Base-by-base conservation (phyloP, 2,329 filamentous ascomycete genomes). In the Nemania sp. region DNA sequence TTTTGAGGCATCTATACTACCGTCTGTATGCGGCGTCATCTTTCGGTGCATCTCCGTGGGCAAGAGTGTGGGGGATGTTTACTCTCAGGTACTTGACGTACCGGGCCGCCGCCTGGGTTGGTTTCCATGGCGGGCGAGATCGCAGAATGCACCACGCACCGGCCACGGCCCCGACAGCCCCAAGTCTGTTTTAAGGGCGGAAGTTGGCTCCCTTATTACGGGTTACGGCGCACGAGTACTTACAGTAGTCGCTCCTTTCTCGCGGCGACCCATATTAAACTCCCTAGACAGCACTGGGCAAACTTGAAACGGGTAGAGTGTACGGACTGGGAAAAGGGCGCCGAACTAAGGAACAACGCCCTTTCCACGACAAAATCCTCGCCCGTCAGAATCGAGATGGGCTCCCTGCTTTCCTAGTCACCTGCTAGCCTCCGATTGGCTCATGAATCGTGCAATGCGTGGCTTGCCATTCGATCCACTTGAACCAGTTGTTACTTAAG, bases 401-500 rank as follows among this genome's bases (percentile, higher is more conserved):
- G n/a, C n/a, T n/a, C n/a, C n/a, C n/a, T n/a, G n/a, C n/a, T n/a
- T n/a, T n/a, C n/a, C n/a, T n/a, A n/a, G 24, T 41, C n/a, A 4
- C 28, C 37, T 41, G 20, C 15, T 49, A 37, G 46, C n/a, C 49
- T 49, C 49, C 49, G 42, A 61, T 60, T 61, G 57, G 54, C 20
- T 30, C 23, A 45, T 51, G 57, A 56, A 39, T 60, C 58, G 58
- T 57, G 48, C 40, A 44, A 31, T n/a, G 6, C 17, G 19, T 44
- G 33, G 37, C 43, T 49, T 37, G 33, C 37, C 49, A 40, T 49
- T 43, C 50, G 56, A 52, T 61, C 56, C 59, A 59, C 56, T 28
- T 31, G 28, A 31, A 31, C 30, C 36, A 26, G 19, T 26, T 23
- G 28, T 9, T 43, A 41, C 42, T 17, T n/a, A n/a, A n/a, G n/a